A percentile compares a stretch with the other conserved stretches of the same genome.
These are phyloP conservation scores for Tricholoma hemisulphureum DNA, from an alignment of 768 basidiomycete species.

Conservation along the genomic window DNA sequence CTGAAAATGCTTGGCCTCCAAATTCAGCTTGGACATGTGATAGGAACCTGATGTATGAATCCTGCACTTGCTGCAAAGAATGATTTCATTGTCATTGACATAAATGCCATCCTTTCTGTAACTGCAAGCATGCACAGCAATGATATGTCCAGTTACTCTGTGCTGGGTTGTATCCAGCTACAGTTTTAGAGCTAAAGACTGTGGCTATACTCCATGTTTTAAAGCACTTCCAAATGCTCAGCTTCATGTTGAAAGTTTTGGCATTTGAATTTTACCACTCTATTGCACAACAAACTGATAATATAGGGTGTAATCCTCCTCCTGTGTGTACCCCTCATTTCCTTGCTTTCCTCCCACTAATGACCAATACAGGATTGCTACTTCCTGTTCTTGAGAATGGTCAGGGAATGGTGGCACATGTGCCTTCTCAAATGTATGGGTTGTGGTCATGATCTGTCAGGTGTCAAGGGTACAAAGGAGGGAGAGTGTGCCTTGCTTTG, in stretches of 20 bases:
- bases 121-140: too few relatives aligned
- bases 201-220: conserved; percentile 7
- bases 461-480: conserved; percentile 11
- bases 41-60: not conserved
- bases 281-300: conserved; percentile 6
- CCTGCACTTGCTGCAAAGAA: not conserved
- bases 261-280: conserved; percentile 13
- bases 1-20: too few relatives aligned
- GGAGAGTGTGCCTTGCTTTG: conserved; percentile 25
- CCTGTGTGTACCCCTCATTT: not conserved
- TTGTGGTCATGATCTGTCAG: conserved; percentile 15
- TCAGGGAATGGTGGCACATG: conserved; percentile 16
- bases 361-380: conserved; percentile 17
- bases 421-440: conserved; percentile 19
- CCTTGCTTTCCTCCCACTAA: not conserved
- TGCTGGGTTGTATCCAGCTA: conserved; percentile 6
- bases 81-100: too few relatives aligned
- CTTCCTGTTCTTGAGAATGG: conserved; percentile 14
- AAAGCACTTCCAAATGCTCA: conserved; percentile 12
- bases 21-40: not conserved
- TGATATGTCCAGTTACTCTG: conserved; percentile 7
- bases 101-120: too few relatives aligned
- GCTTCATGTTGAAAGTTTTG: conserved; percentile 11
- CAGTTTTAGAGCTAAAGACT: conserved; percentile 4
- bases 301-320: not conserved